Evolutionary conservation across 2,329 filamentous ascomycete species (phyloP).

Genomic region (Apiospora malaysiana): DNA sequence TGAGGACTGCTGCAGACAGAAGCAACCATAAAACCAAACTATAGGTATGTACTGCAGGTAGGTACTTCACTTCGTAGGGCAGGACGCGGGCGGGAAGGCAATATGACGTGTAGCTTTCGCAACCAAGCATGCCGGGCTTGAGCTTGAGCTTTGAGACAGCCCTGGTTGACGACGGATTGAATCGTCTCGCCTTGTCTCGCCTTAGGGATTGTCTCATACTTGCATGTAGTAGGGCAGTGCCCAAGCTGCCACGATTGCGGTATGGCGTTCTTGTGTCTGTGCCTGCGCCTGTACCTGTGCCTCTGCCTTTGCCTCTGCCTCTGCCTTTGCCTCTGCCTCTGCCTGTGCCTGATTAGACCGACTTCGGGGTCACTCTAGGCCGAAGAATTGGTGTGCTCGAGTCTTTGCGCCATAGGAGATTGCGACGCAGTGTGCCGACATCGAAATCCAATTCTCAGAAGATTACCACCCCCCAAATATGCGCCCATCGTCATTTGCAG

Average conservation of each 20-base stretch:
- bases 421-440: background rate
- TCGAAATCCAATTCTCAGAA: background rate
- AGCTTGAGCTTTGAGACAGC: slow-evolving; percentile 22
- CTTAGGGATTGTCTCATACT: slow-evolving; percentile 19
- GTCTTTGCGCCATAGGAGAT: slow-evolving; percentile 16
- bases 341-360: slow-evolving; percentile 10
- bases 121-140: slow-evolving; percentile 26
- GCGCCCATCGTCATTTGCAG: slow-evolving; percentile 9
- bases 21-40: slow-evolving; percentile 25
- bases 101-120: slow-evolving; percentile 35
- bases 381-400: background rate
- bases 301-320: slow-evolving; percentile 1
- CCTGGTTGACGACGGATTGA: slow-evolving; percentile 25
- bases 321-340: background rate
- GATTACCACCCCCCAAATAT: slow-evolving; percentile 2
- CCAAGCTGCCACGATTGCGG: background rate
- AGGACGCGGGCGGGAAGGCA: background rate
- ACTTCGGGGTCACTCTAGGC: background rate
- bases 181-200: slow-evolving; percentile 17
- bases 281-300: slow-evolving; percentile 7
- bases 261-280: background rate
- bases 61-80: background rate
- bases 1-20: slow-evolving; percentile 21
- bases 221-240: background rate
- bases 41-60: background rate